A percentile compares a stretch with the other conserved stretches of the same genome.
These are phyloP conservation scores for Russula emetica DNA, from an alignment of 768 basidiomycete genomes.

Conservation along the genomic window DNA sequence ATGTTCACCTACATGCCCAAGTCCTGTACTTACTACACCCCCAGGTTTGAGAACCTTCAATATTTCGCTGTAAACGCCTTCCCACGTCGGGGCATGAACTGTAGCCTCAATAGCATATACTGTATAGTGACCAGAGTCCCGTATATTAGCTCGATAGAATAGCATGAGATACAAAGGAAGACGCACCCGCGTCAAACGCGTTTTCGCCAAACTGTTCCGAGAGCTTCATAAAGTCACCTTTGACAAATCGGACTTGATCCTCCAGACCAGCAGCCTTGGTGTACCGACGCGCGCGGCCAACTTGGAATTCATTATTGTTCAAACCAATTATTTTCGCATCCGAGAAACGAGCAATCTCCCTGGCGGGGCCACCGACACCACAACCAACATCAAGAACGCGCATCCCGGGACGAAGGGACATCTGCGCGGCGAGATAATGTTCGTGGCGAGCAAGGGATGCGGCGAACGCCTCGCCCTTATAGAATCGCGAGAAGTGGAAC, in stretches of 20 bases:
- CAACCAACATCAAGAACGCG: conserved; percentile 97
- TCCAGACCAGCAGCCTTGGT: conserved; percentile 72
- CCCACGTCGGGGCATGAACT: conserved; percentile 91
- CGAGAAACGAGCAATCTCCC: conserved; percentile 89
- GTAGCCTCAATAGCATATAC: conserved; percentile 99
- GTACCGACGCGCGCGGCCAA: conserved; percentile 80
- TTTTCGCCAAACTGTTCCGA: conserved; percentile 87
- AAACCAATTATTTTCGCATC: conserved; percentile 81
- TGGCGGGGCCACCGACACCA: conserved; percentile 95
- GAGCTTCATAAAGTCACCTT: conserved; percentile 97
- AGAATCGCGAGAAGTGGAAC: conserved; percentile 97
- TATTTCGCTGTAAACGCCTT: conserved; percentile 93
- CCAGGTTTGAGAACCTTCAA: conserved; percentile 93
- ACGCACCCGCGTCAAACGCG: conserved; percentile 85
- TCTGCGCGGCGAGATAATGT: conserved; percentile 90
- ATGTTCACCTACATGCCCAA: neutral
- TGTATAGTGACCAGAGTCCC: conserved; percentile 32
- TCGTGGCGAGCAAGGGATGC: conserved; percentile 89
- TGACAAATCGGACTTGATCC: conserved; percentile 73
- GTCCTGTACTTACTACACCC: conserved; percentile 63
- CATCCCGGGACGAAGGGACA: conserved; percentile 85
- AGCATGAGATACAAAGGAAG: neutral
- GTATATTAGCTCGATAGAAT: neutral
- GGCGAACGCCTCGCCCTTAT: conserved; percentile 78
- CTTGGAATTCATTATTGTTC: conserved; percentile 97